These are phyloP conservation scores for Cladosporium austrohemisphaericum DNA, from an alignment of 2,329 filamentous ascomycete genomes.

Conservation along the genomic window DNA sequence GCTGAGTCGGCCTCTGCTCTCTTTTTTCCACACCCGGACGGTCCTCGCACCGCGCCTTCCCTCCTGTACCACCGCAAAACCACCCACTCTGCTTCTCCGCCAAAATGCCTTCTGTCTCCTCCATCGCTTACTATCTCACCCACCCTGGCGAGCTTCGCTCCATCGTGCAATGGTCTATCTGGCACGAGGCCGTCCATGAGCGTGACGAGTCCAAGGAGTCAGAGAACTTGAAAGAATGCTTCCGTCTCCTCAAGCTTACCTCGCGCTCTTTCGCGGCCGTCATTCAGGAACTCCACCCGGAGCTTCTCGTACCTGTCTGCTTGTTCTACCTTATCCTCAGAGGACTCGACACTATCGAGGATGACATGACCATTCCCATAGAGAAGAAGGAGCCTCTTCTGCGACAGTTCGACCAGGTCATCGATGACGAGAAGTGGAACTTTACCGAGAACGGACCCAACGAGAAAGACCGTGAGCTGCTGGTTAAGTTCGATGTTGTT, in stretches of 20 bases:
- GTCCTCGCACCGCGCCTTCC: conserved; percentile 1
- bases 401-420: conserved; percentile 72
- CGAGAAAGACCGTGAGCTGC: conserved; percentile 89
- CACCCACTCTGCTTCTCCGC: not conserved
- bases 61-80: not conserved
- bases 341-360: conserved; percentile 95
- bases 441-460: conserved; percentile 80
- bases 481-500: conserved; percentile 88
- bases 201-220: conserved; percentile 74
- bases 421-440: conserved; percentile 85
- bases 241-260: conserved; percentile 78
- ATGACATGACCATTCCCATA: conserved; percentile 89
- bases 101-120: conserved; percentile 32
- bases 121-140: conserved; percentile 33
- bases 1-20: conserved; percentile 5
- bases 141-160: conserved; percentile 35
- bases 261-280: conserved; percentile 91
- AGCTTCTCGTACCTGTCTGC: conserved; percentile 82
- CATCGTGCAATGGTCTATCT: conserved; percentile 63
- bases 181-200: conserved; percentile 89
- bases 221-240: conserved; percentile 73
- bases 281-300: conserved; percentile 92
- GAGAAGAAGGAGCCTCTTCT: conserved; percentile 81
- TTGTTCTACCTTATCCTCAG: conserved; percentile 92
- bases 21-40: conserved; percentile 2